phyloP scores from a whole-genome alignment of 2,329 filamentous ascomycete species.

The Geoglossum cookeanum region DNA sequence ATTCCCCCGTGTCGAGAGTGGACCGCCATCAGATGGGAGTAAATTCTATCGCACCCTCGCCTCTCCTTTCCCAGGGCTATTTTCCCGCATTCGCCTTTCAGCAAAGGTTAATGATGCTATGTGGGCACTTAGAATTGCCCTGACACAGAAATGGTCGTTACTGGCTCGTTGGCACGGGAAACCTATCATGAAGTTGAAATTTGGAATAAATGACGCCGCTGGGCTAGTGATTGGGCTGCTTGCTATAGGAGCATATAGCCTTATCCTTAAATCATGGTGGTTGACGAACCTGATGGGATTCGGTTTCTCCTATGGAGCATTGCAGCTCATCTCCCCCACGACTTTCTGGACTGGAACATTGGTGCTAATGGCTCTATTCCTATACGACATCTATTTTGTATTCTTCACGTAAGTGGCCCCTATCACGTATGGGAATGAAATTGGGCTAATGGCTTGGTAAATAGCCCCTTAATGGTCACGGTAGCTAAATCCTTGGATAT shows the following conservation, averaged over 20 bases:
- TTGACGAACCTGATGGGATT: slow-evolving; percentile 77
- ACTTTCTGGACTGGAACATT: slow-evolving; percentile 67
- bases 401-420: slow-evolving; percentile 49
- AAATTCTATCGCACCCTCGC: slow-evolving; percentile 9
- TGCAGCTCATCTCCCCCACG: slow-evolving; percentile 74
- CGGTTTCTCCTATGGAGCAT: slow-evolving; percentile 64
- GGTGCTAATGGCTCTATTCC: slow-evolving; percentile 62
- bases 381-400: slow-evolving; percentile 89
- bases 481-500: slow-evolving; percentile 81
- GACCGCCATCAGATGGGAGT: background rate
- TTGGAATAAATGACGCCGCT: slow-evolving; percentile 29
- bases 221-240: slow-evolving; percentile 35
- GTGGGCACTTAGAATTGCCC: slow-evolving; percentile 30
- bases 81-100: slow-evolving; percentile 29
- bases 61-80: slow-evolving; percentile 33
- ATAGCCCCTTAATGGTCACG: slow-evolving; percentile 60
- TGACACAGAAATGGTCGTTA: slow-evolving; percentile 31
- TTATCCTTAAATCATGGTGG: slow-evolving; percentile 42
- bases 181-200: slow-evolving; percentile 20
- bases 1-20: background rate
- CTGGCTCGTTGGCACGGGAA: slow-evolving; percentile 34
- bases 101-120: slow-evolving; percentile 17
- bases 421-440: background rate
- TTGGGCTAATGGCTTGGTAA: background rate
- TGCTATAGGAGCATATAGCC: slow-evolving; percentile 44